Evolutionary conservation across 2,329 filamentous ascomycete genomes (phyloP), one percentile per base, ranked within the genome.

Genomic region (Aureobasidium vineae): DNA sequence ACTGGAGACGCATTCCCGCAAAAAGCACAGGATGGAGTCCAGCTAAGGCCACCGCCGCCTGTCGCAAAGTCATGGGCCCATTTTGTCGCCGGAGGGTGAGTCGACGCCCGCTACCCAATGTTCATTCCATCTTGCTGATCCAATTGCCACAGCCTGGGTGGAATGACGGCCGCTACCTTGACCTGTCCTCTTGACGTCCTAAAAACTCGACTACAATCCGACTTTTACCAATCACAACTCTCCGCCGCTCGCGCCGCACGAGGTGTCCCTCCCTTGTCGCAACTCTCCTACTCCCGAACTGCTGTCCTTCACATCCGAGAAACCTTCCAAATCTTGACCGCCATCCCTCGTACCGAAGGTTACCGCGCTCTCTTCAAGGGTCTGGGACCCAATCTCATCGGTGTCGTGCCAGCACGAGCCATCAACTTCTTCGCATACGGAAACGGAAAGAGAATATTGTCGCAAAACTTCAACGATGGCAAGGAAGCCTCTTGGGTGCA

Each of bases 391-490:
- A 97, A 96, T 77, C 83, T 97, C 8, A 84, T 95, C 8, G 93
- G 94, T 66, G 92, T 97, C 2, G 90, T 97, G 10, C 93, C 93
- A 1, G 93, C 93, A 21, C 85, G 92, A 68, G 89, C 90, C 63
- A 97, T 97, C 79, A 96, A 96, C 77, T 98, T 98, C 77, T 97
- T 89, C 79, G 88, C 91, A 16, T 97, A 97, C 75, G 92, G 92
- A 60, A 98, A 96, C 75, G 90, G 92, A 70, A 98, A 98, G 80
- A 84, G 89, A 38, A 80, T 96, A 56, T 88, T 96, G 68, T 88
- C 89, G 31, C 84, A 91, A 61, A 84, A 89, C 72, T 87, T 91
- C 75, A 92, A 94, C 78, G 74, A 86, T 71, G 86, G 89, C 57
- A 75, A 87, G 71, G 86, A 92, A 74, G 85, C 86, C 16, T 85